Base-by-base conservation (phyloP, 805 yeast genomes). In the Saccharomyces mikatae region DNA sequence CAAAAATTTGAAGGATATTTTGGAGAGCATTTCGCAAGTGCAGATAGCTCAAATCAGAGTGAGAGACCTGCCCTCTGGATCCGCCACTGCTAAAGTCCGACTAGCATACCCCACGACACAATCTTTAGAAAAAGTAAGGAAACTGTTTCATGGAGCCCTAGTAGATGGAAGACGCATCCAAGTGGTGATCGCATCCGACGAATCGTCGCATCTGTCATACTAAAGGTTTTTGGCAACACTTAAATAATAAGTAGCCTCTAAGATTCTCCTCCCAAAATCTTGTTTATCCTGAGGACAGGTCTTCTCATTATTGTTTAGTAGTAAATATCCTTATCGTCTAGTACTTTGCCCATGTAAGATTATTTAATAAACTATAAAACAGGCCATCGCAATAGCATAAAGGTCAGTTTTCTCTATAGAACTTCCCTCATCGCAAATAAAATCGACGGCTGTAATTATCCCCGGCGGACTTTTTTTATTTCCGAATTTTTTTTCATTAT, bases 161-260 rank as follows among this genome's bases (percentile, higher is more conserved):
- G 81, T 81, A 11, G 82, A 80, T 60, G 80, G 80, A 13, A 65
- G 77, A 50, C 67, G 67, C 1, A 56, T 78, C 9, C 62, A 63
- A 46, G 76, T 73, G 1, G 64, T 61, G 22, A 65, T 75, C 14
- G 63, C 64, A 3, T 56, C 65, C 2, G 62, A 59, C 28, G 56
- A 3, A 56, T 64, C 2, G 61, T 58, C 32, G 55, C 64, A 26
- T 47, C 50, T 10, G 58, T 58, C 9, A 29, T 54, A 49, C 52
- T 44, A 21, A 27, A 41, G 21, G 46, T 21, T 27, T 30, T 28
- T 3, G 29, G n/a, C n/a, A 21, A 28, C 21, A 41, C 30, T 14
- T 14, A 28, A n/a, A 48, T 4, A 17, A 14, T 48, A 13, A n/a
- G 6, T 30, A 48, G 10, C 6, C n/a, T 14, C 4, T 3, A 22